Base-by-base conservation (phyloP, 2,329 filamentous ascomycete genomes). In the Hymenoscyphus infarciens region DNA sequence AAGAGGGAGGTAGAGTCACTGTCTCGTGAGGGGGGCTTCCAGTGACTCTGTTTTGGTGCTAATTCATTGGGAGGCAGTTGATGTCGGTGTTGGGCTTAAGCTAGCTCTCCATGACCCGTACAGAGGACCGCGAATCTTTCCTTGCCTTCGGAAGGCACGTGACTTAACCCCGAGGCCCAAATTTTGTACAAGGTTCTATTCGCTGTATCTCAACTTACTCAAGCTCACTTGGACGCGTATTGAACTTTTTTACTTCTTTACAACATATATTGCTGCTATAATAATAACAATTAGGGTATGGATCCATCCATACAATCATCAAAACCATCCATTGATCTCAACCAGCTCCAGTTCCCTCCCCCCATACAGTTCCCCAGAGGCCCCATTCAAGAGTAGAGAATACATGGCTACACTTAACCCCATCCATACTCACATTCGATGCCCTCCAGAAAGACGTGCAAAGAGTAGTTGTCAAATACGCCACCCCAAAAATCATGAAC, bases 1-100 rank as follows among this genome's bases (percentile, higher is more conserved):
- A 22, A 29, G 49, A 53, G 56, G 63, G 55, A 56, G 63, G 59
- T 57, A 65, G 56, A 66, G 64, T 61, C 65, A 69, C 68, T 61
- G 59, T 10, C 39, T 52, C 55, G 64, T 67, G 62, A 64, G 61
- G 25, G 27, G 53, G 53, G 22, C 13, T 55, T 60, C 61, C 58
- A 61, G 65, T 64, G 62, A 62, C 61, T 64, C 61, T 63, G 58
- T 35, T 55, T 25, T 25, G 25, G 57, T 56, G 61, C 57, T 69
- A 67, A 67, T 61, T 67, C 64, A 70, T 69, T 55, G 57, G 63
- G 27, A 56, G 35, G 19, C 22, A 16, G 42, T 11, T 27, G 42
- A 55, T 45, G 55, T 10, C 11, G 19, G 19, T 22, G 35, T 35
- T 61, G 59, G 31, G 45, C 25, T 56, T 31, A 38, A 56, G 38